Evolutionary conservation across 2,329 filamentous ascomycete species (phyloP).

Genomic region (Fusarium veterinarium): DNA sequence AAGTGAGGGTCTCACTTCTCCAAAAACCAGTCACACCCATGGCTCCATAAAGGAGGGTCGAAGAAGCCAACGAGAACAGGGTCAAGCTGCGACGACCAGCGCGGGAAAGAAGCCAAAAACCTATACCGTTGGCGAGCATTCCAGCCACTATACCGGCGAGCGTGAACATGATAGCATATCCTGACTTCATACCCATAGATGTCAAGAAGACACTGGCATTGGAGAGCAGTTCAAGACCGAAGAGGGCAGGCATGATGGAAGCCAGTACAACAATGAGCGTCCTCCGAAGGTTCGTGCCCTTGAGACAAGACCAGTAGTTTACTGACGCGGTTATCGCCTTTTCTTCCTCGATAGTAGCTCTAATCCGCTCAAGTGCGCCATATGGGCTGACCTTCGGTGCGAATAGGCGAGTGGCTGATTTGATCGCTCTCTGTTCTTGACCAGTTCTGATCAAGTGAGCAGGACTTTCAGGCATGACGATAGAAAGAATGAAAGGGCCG

Average conservation of each 20-base stretch:
- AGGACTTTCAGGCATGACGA: conserved; percentile 46
- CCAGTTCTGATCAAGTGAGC: conserved; percentile 37
- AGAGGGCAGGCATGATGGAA: conserved; percentile 54
- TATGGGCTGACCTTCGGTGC: conserved; percentile 32
- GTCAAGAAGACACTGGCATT: conserved; percentile 54
- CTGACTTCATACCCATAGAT: conserved; percentile 46
- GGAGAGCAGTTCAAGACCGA: conserved; percentile 57
- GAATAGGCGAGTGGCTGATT: conserved; percentile 34
- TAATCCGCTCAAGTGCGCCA: conserved; percentile 29
- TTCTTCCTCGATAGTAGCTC: conserved; percentile 55
- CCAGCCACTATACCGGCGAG: conserved; percentile 59
- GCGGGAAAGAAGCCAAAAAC: conserved; percentile 57
- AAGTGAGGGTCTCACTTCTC: not conserved
- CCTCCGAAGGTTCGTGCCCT: conserved; percentile 52
- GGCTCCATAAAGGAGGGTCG: conserved; percentile 54
- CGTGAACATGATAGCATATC: conserved; percentile 55
- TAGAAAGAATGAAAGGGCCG: conserved; percentile 36
- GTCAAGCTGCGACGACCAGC: conserved; percentile 56
- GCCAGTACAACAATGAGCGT: conserved; percentile 54
- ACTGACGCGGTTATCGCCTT: conserved; percentile 42
- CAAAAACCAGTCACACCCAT: conserved; percentile 50
- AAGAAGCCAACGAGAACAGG: conserved; percentile 48
- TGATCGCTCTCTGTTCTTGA: conserved; percentile 26
- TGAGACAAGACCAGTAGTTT: conserved; percentile 57
- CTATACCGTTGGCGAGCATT: conserved; percentile 56